Conservation (phyloP, 208 protist genomes). For the Borovskyia barvae region DNA sequence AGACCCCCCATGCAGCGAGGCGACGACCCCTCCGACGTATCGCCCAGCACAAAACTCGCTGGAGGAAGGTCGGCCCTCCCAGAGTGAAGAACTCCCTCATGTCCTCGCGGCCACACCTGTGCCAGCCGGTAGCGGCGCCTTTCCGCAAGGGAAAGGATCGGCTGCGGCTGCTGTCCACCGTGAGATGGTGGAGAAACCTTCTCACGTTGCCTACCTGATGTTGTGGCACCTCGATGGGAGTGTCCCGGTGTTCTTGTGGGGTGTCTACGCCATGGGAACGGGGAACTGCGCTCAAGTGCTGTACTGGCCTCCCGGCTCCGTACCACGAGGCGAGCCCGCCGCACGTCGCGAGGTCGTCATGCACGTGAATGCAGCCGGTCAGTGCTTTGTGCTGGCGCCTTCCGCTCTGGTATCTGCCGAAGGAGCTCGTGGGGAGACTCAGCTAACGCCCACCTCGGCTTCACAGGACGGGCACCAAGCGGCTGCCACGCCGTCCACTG, state of each 20-base stretch:
- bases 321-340: background rate
- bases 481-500: background rate
- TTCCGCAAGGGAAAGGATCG: background rate
- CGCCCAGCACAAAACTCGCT: too few species aligned
- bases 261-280: background rate
- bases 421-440: too few species aligned
- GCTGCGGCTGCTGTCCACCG: too few species aligned
- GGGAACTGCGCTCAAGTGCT: constrained; percentile 17
- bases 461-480: background rate
- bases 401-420: constrained; percentile 8
- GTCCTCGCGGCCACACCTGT: too few species aligned
- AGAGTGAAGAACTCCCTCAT: too few species aligned
- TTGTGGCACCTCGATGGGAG: background rate
- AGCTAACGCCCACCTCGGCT: too few species aligned
- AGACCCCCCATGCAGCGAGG: too few species aligned
- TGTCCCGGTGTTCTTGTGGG: background rate
- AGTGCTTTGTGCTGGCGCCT: constrained; percentile 19
- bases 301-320: constrained; percentile 6
- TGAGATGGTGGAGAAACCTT: too few species aligned
- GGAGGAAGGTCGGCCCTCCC: too few species aligned
- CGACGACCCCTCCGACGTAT: too few species aligned
- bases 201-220: constrained; percentile 1
- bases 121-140: background rate
- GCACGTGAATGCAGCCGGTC: constrained; percentile 11
- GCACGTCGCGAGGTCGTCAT: constrained; percentile 15